Base-by-base conservation (phyloP, 805 yeast genomes). In the Lipomyces lipofer region DNA sequence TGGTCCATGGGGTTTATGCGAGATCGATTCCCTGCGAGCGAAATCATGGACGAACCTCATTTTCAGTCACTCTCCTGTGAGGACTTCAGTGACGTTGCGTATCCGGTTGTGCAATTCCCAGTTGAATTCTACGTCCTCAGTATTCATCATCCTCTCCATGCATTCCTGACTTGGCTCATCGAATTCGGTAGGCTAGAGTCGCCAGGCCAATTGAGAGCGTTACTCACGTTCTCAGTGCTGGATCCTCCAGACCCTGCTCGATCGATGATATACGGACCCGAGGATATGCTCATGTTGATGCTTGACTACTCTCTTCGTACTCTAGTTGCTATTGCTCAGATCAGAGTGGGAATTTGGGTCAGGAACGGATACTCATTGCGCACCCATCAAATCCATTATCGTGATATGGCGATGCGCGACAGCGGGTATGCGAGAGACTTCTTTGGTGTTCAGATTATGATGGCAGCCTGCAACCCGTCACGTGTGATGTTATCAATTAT, bases 331-430 rank as follows among this genome's bases (percentile, higher is more conserved):
- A 70, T 88, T 60, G 82, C 96, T 0, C 97, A 94, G 64, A 86
- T 92, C 7, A 85, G 88, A 56, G 83, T 86, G 0, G 97, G 97
- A 0, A 79, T 86, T 52, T 92, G 98, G 98, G 97, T 92, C 0
- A 79, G 98, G 64, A 92, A 92, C 69, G 99, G 99, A 0, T 78
- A 81, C 54, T 85, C 91, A 38, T 83, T 89, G 4, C 77, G 86
- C 38, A 82, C 84, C 24, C 98, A 92, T 66, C 76, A 86, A 59
- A 85, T 83, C 62, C 82, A 90, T 52, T 92, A 92, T 67, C 79
- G 86, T 36, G 84, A 81, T 54, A 79, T 90, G 10, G 86, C 89
- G 3, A 76, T 91, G 47, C 75, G 97, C 51, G 97, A 91, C 59
- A 81, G 82, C 56, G 95, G 97, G 0, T 91, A 78, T 66, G 75